Conservation (phyloP, 306 rosid genomes). For the Acacia confusa region DNA sequence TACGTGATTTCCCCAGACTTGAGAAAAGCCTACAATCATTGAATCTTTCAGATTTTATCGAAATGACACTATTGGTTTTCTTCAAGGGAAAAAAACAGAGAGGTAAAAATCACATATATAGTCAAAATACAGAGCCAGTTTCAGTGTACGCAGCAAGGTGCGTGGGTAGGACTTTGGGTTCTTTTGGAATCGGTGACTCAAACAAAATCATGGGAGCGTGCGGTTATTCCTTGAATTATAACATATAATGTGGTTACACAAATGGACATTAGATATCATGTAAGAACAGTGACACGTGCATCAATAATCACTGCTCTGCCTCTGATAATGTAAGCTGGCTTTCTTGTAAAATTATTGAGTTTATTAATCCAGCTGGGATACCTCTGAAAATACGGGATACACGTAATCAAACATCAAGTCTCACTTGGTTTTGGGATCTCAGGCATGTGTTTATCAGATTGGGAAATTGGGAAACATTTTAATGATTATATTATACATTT, state of each 20-base stretch:
- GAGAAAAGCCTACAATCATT: not conserved
- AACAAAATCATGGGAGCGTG: not conserved
- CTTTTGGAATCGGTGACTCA: not conserved
- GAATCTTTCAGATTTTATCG: not conserved
- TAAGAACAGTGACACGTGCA: not conserved
- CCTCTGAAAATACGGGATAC: not conserved
- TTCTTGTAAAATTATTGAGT: not conserved
- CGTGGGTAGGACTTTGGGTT: not conserved
- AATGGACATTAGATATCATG: not conserved
- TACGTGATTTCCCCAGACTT: not conserved
- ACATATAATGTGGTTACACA: not conserved
- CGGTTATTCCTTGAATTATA: not conserved
- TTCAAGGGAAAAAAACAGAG: too few species aligned
- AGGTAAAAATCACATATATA: not conserved
- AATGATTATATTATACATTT: too few species aligned
- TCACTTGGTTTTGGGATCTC: not conserved
- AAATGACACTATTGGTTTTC: not conserved
- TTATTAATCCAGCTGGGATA: not conserved
- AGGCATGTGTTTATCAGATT: not conserved
- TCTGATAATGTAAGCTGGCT: not conserved
- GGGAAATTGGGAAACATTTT: too few species aligned
- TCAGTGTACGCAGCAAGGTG: not conserved
- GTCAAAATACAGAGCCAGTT: not conserved
- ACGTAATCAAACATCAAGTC: not conserved
- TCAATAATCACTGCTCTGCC: not conserved